A percentile compares a stretch with the other conserved stretches of the same genome.
phyloP scores from a whole-genome alignment of 345 rosid genomes.

The Lumnitzera racemosa region DNA sequence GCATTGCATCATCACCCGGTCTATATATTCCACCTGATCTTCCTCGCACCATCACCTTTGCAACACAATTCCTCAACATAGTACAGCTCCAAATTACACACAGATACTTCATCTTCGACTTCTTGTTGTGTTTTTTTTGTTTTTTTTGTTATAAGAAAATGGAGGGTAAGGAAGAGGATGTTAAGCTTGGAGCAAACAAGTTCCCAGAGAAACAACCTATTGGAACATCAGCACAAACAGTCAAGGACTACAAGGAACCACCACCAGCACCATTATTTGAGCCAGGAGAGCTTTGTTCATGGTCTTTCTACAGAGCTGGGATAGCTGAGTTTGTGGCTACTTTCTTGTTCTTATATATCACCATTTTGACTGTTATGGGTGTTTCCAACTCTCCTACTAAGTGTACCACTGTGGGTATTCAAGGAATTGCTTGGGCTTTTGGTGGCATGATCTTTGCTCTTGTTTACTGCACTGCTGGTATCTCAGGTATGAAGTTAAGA shows the following conservation, averaged over 20 bases:
- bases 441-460: slow-evolving; percentile 25
- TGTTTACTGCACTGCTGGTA: slow-evolving; percentile 23
- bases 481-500: slow-evolving; percentile 10
- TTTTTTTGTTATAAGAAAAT: neutral
- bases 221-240: slow-evolving; percentile 17
- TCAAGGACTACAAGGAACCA: slow-evolving; percentile 22
- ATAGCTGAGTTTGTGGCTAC: slow-evolving; percentile 27
- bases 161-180: slow-evolving; percentile 23
- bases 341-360: slow-evolving; percentile 23
- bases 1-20: neutral
- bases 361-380: slow-evolving; percentile 27
- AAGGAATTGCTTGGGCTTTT: slow-evolving; percentile 25
- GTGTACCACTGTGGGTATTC: slow-evolving; percentile 15
- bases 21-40: neutral
- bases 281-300: slow-evolving; percentile 20
- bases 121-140: neutral
- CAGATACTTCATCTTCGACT: neutral
- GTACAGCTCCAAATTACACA: no score
- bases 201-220: slow-evolving; percentile 21
- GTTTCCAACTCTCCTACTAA: slow-evolving; percentile 7
- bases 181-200: slow-evolving; percentile 22
- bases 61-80: neutral
- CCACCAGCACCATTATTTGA: slow-evolving; percentile 24
- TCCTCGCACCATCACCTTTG: neutral
- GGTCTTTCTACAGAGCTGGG: slow-evolving; percentile 26